A percentile compares a stretch with the other conserved stretches of the same genome.
Conservation (phyloP, 2,329 filamentous ascomycete genomes). For the Pseudogymnoascus sp. region DNA sequence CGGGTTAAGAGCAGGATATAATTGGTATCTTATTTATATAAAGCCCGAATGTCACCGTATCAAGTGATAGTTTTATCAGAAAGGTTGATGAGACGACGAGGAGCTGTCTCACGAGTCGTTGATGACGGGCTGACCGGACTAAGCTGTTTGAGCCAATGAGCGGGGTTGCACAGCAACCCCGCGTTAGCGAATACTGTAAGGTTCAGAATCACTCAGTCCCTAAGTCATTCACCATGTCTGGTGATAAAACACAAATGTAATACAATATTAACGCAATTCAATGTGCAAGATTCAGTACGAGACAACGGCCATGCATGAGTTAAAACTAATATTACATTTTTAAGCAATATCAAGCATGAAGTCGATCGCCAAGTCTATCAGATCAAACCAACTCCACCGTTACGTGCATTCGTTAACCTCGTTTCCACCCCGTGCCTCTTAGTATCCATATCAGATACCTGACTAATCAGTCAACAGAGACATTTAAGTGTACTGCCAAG, state of each 20-base stretch:
- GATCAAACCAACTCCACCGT: not conserved
- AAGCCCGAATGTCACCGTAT: not conserved
- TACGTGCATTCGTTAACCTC: slow-evolving; percentile 12
- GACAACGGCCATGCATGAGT: not conserved
- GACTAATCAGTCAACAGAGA: not conserved
- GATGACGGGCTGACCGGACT: not conserved
- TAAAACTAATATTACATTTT: slow-evolving; percentile 1
- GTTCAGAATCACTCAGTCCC: not conserved
- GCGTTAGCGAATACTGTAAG: not conserved
- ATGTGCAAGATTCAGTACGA: not conserved
- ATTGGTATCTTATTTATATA: not conserved
- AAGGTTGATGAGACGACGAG: not conserved
- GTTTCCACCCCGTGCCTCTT: not conserved
- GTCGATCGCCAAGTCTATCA: not conserved
- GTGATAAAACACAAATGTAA: not conserved
- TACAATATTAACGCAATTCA: not conserved
- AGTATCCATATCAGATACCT: not conserved
- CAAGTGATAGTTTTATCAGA: not conserved
- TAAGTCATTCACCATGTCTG: not conserved
- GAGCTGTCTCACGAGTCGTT: not conserved
- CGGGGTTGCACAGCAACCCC: not conserved
- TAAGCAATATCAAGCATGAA: not conserved
- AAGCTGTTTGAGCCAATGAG: not conserved
- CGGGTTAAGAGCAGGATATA: not conserved
- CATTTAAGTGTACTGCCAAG: slow-evolving; percentile 36